These are phyloP conservation scores for Cadophora gregata DNA, from an alignment of 2,329 filamentous ascomycete genomes.

Conservation along the genomic window DNA sequence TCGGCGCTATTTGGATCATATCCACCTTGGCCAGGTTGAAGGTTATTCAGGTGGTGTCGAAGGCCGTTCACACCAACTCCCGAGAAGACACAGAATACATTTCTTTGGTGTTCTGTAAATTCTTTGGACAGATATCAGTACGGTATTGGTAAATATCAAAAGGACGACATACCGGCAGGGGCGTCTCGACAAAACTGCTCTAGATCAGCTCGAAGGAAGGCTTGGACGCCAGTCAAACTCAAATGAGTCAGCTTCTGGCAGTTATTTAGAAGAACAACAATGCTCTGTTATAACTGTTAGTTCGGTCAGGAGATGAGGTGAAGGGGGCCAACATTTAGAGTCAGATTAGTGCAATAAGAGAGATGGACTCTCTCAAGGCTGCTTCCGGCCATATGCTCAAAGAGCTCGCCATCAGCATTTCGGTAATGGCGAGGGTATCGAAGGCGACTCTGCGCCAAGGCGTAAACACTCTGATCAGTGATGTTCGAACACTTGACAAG, in stretches of 20 bases:
- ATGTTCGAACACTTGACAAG: conserved; percentile 92
- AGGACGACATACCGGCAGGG: conserved; percentile 63
- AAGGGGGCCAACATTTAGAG: conserved; percentile 68
- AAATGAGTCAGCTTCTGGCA: conserved; percentile 93
- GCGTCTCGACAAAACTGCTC: conserved; percentile 86
- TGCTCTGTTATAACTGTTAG: conserved; percentile 67
- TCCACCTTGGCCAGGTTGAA: conserved; percentile 50
- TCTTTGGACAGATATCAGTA: conserved; percentile 56
- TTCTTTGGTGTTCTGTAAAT: conserved; percentile 93
- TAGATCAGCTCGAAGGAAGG: conserved; percentile 86
- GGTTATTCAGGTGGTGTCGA: conserved; percentile 77
- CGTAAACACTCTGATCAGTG: conserved; percentile 86
- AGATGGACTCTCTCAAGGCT: conserved; percentile 89
- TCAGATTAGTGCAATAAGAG: conserved; percentile 90
- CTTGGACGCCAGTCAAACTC: conserved; percentile 90
- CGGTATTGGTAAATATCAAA: neutral
- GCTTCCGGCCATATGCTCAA: conserved; percentile 36
- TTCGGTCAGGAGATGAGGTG: neutral
- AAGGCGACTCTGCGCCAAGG: conserved; percentile 69
- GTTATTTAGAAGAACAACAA: conserved; percentile 85
- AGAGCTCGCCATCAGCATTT: conserved; percentile 40
- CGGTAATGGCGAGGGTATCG: conserved; percentile 19
- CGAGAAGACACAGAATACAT: conserved; percentile 97
- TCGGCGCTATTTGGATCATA: conserved; percentile 71
- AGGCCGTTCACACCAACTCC: conserved; percentile 81